Conservation (phyloP, 768 basidiomycete species). For the Lyophyllum atratum region DNA sequence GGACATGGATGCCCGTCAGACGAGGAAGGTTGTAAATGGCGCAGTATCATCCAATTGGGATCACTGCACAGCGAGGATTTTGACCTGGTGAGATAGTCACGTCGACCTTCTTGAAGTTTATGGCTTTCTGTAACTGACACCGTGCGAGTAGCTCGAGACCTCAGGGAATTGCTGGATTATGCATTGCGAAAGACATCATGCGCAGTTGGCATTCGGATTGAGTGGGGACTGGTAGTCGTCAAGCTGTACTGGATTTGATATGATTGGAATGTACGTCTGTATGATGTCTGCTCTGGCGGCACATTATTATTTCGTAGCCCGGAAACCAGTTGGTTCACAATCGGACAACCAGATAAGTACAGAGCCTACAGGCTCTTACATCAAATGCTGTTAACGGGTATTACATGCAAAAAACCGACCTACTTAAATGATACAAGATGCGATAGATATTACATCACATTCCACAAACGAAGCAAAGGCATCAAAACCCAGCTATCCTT, state of each 20-base stretch:
- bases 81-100: background rate
- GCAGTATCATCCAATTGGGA: background rate
- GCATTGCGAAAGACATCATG: background rate
- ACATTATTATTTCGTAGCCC: too few relatives aligned
- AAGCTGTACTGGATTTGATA: too few relatives aligned
- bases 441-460: background rate
- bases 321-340: too few relatives aligned
- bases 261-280: too few relatives aligned
- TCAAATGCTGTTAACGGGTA: background rate
- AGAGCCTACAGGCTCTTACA: too few relatives aligned
- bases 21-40: background rate
- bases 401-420: background rate
- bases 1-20: background rate
- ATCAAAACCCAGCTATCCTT: conserved; percentile 20
- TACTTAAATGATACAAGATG: background rate
- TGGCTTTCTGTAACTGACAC: background rate
- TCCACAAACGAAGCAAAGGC: background rate
- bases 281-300: too few relatives aligned
- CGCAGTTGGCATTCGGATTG: background rate
- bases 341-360: too few relatives aligned
- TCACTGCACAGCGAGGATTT: background rate
- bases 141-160: background rate
- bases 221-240: background rate
- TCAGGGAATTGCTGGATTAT: background rate
- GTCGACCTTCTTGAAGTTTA: background rate